Evolutionary conservation across 495 filamentous ascomycete species (phyloP).

Genomic region (Entonaema liquescens): DNA sequence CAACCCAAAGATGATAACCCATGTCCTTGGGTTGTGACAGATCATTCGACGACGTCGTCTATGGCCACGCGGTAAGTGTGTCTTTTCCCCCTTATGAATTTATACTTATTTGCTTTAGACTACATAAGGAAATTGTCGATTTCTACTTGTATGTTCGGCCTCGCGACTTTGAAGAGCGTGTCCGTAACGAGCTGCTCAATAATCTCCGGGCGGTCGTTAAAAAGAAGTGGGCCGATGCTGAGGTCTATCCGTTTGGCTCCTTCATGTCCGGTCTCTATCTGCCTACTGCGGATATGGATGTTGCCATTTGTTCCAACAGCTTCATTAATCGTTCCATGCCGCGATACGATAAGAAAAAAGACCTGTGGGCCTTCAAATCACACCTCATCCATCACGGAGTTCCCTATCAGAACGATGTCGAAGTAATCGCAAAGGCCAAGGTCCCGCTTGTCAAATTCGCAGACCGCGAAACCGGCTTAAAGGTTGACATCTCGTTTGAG

Average conservation of each 20-base stretch:
- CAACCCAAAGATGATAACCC: slow-evolving; percentile 50
- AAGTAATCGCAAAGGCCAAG: slow-evolving; percentile 75
- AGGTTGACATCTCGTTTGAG: slow-evolving; percentile 93
- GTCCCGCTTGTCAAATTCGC: slow-evolving; percentile 94
- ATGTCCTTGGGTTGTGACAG: slow-evolving; percentile 67
- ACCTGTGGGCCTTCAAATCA: slow-evolving; percentile 57
- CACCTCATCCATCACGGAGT: slow-evolving; percentile 61
- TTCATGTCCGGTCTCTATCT: slow-evolving; percentile 91
- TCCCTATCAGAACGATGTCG: slow-evolving; percentile 60
- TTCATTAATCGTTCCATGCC: slow-evolving; percentile 55
- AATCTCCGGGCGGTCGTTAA: slow-evolving; percentile 64
- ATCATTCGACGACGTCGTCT: slow-evolving; percentile 59
- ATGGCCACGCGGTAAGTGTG: slow-evolving; percentile 61
- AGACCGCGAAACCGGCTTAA: slow-evolving; percentile 74
- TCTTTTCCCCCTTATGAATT: slow-evolving; percentile 9
- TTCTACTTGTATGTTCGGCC: slow-evolving; percentile 87
- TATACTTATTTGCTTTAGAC: slow-evolving; percentile 50
- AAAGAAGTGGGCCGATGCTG: slow-evolving; percentile 59
- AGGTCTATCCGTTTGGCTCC: slow-evolving; percentile 83
- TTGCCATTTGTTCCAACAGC: slow-evolving; percentile 79
- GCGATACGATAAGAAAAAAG: slow-evolving; percentile 49
- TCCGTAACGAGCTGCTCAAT: slow-evolving; percentile 75
- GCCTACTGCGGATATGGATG: slow-evolving; percentile 91
- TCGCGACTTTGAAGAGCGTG: slow-evolving; percentile 73
- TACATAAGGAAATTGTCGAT: slow-evolving; percentile 88